phyloP scores from a whole-genome alignment of 2,329 filamentous ascomycete species.

The Aspergillus latus region DNA sequence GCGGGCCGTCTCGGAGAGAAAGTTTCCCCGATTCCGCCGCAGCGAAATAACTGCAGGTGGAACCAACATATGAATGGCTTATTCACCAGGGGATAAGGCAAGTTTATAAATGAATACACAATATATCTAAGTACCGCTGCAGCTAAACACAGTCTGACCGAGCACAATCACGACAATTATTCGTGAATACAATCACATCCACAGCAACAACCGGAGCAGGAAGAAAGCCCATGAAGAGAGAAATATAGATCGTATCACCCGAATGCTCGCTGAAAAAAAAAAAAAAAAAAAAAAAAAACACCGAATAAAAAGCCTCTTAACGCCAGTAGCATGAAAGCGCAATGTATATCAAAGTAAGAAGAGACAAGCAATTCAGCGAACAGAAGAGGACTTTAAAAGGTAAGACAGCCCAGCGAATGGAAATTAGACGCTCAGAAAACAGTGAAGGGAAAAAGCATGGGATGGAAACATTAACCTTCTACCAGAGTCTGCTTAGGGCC shows the following conservation, averaged over 20 bases:
- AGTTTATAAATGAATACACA: constrained; percentile 10
- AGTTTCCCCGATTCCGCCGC: constrained; percentile 12
- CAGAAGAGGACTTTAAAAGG: constrained; percentile 14
- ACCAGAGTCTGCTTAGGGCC: constrained; percentile 74
- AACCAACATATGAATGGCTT: neutral
- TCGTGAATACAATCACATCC: constrained; percentile 27
- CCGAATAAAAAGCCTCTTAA: constrained; percentile 35
- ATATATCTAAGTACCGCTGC: constrained; percentile 20
- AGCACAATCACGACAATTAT: constrained; percentile 32
- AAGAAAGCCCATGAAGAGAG: constrained; percentile 12
- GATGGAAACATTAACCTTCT: constrained; percentile 59
- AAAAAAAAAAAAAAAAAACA: constrained; percentile 24
- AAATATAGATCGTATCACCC: constrained; percentile 28
- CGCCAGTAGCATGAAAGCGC: constrained; percentile 25
- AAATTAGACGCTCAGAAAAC: constrained; percentile 12
- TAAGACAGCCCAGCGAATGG: constrained; percentile 20
- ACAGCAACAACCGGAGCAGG: constrained; percentile 21
- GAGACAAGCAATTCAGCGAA: neutral
- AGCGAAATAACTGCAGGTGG: neutral
- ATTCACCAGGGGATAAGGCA: neutral
- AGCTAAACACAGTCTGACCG: constrained; percentile 28
- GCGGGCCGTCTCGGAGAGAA: constrained; percentile 3
- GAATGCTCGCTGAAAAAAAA: constrained; percentile 38
- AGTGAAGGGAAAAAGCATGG: constrained; percentile 1
- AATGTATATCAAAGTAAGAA: constrained; percentile 18